Evolutionary conservation across 1,139 yeast genomes (phyloP).

Genomic region (Candida sp.): DNA sequence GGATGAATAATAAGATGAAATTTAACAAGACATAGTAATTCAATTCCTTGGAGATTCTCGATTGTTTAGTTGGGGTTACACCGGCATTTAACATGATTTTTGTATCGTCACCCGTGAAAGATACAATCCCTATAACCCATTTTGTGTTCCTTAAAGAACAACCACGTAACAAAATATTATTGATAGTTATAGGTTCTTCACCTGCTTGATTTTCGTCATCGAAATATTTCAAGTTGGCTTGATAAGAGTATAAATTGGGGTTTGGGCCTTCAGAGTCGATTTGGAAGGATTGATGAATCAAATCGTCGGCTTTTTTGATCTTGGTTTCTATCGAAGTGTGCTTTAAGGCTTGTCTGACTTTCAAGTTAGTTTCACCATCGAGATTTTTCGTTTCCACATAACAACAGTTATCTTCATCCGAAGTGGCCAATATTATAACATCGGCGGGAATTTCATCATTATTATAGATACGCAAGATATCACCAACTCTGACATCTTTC

Average conservation of each 20-base stretch:
- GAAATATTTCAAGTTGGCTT: slow-evolving; percentile 47
- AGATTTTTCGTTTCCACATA: slow-evolving; percentile 58
- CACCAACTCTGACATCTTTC: slow-evolving; percentile 57
- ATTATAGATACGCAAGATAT: slow-evolving; percentile 46
- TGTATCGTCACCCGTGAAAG: slow-evolving; percentile 53
- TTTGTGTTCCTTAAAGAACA: slow-evolving; percentile 51
- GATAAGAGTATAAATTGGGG: slow-evolving; percentile 50
- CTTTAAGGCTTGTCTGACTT: slow-evolving; percentile 48
- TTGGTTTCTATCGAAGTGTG: slow-evolving; percentile 33
- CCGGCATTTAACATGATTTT: slow-evolving; percentile 59
- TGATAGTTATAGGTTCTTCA: slow-evolving; percentile 45
- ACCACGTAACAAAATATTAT: slow-evolving; percentile 50
- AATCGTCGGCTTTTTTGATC: slow-evolving; percentile 41
- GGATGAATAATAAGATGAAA: slow-evolving; percentile 41
- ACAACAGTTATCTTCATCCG: slow-evolving; percentile 53
- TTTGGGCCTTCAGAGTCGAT: slow-evolving; percentile 57
- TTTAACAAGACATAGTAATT: slow-evolving; percentile 49
- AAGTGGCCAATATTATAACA: slow-evolving; percentile 45
- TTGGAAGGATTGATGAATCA: slow-evolving; percentile 35
- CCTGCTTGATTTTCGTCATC: slow-evolving; percentile 16
- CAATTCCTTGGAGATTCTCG: slow-evolving; percentile 49
- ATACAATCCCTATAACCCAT: slow-evolving; percentile 52
- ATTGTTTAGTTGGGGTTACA: slow-evolving; percentile 54
- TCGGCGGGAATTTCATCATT: slow-evolving; percentile 63
- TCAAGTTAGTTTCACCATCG: slow-evolving; percentile 61